phyloP scores from a whole-genome alignment of 2,329 filamentous ascomycete species.

The Hymenoscyphus salicellus region DNA sequence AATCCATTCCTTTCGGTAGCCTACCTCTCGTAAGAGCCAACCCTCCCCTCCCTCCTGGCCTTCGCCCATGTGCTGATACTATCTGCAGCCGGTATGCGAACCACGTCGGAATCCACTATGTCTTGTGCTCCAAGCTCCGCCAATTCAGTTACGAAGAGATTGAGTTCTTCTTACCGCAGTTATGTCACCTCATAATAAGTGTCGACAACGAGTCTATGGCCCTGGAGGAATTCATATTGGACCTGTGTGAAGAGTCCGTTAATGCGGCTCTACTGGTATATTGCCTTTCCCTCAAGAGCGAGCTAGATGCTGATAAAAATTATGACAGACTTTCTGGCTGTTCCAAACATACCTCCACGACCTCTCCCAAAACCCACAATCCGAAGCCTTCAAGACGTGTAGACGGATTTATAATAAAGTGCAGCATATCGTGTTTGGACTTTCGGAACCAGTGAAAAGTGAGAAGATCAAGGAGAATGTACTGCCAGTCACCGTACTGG shows the following conservation, averaged over 20 bases:
- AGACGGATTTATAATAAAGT: conserved; percentile 84
- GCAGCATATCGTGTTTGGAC: conserved; percentile 81
- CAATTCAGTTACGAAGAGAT: conserved; percentile 89
- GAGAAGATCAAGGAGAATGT: conserved; percentile 81
- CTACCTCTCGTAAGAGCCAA: conserved; percentile 68
- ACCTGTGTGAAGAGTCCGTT: conserved; percentile 83
- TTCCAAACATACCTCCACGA: conserved; percentile 87
- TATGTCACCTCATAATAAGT: conserved; percentile 85
- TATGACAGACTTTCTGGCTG: conserved; percentile 75
- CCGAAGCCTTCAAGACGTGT: conserved; percentile 76
- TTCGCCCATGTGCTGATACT: conserved; percentile 8
- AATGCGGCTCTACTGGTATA: conserved; percentile 77
- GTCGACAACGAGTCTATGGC: conserved; percentile 91
- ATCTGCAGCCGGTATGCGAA: conserved; percentile 73
- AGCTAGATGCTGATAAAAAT: conserved; percentile 20
- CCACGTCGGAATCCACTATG: conserved; percentile 86
- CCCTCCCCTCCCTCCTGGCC: conserved; percentile 15
- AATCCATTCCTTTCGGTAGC: conserved; percentile 85
- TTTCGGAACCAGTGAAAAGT: conserved; percentile 63
- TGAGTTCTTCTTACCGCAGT: conserved; percentile 84
- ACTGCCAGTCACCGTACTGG: conserved; percentile 74
- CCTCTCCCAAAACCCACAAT: conserved; percentile 69
- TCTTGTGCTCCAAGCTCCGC: conserved; percentile 82
- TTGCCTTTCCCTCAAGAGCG: conserved; percentile 23
- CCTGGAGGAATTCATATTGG: conserved; percentile 80